Base-by-base conservation (phyloP, 371 early-diverging fungal genomes). In the Actinomucor elegans region DNA sequence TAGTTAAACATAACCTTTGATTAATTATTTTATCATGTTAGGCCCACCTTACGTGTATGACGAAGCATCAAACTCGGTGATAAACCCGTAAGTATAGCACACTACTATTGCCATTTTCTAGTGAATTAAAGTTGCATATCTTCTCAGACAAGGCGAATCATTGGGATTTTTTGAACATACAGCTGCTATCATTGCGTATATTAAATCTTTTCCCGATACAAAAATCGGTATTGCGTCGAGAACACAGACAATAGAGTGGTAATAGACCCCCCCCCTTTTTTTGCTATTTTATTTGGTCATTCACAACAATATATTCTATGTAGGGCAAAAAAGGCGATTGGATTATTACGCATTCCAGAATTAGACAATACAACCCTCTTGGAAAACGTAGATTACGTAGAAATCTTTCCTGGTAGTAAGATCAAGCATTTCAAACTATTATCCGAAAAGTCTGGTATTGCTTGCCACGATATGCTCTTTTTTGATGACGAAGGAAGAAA, bases 401-500 rank as follows among this genome's bases (percentile, higher is more conserved):
- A 80, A 44, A 73, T 77, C 5, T 77, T 76, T 54, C 78, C 78
- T 6, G 52, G 64, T 7, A 63, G 66, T 21, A 80, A 80, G 36
- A 23, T 72, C 11, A 55, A 49, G 2, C 83, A 83, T 44, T 79
- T 83, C 47, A 45, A 41, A 20, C 55, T 54, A 0, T 33, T 83
- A 15, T 48, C 61, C n/a, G 46, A 61, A 14, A 66, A 64, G 28
- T 61, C 75, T 0, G 75, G 68, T 7, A 75, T 77, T 27, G 41
- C 48, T 0, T 84, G 67, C 49, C 38, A 59, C 4, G 67, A 77
- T 8, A 84, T 84, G 84, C 35, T 80, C 1, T 84, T 84, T 49
- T 84, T 84, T 54, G 84, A 84, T 43, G 84, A 84, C 49, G 81
- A 81, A 50, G 35, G 37, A 10, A 57, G 79, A 31, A 84, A 84